phyloP scores from a whole-genome alignment of 768 basidiomycete genomes.

The Cyathus striatus region DNA sequence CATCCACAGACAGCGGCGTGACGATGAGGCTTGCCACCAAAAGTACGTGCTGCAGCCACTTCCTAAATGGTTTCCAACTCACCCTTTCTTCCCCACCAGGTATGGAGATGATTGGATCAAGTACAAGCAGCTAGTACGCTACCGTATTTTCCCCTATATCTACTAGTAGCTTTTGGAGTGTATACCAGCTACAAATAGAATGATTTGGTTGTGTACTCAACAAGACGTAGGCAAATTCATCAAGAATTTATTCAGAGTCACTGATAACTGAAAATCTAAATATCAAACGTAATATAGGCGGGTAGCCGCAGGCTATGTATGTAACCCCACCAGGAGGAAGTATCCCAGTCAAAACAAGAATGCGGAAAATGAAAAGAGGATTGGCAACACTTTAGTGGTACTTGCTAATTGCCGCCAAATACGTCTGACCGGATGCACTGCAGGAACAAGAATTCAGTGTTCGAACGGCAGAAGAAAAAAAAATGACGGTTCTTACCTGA shows the following conservation, averaged over 20 bases:
- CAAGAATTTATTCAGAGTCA: no score
- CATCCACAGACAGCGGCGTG: conserved; percentile 83
- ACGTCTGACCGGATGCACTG: conserved; percentile 36
- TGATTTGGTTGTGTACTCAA: no score
- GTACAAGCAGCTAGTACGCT: conserved; percentile 85
- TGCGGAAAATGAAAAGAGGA: background rate
- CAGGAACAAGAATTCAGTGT: conserved; percentile 1
- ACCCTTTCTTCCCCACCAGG: conserved; percentile 20
- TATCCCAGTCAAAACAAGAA: background rate
- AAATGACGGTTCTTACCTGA: conserved; percentile 22
- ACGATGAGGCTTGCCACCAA: conserved; percentile 86
- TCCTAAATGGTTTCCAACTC: background rate
- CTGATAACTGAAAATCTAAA: no score
- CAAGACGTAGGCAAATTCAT: background rate
- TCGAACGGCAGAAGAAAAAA: background rate
- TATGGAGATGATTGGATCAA: conserved; percentile 93
- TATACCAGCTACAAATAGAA: background rate
- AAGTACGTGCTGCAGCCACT: conserved; percentile 51
- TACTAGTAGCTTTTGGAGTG: conserved; percentile 35
- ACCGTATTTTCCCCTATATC: conserved; percentile 79
- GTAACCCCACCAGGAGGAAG: background rate
- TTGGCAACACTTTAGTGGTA: conserved; percentile 20
- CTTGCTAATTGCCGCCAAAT: conserved; percentile 33
- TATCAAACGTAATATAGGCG: no score
- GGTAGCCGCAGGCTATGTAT: background rate